Evolutionary conservation across 805 yeast genomes (phyloP).

Genomic region (Nakazawaea ambrosiae): DNA sequence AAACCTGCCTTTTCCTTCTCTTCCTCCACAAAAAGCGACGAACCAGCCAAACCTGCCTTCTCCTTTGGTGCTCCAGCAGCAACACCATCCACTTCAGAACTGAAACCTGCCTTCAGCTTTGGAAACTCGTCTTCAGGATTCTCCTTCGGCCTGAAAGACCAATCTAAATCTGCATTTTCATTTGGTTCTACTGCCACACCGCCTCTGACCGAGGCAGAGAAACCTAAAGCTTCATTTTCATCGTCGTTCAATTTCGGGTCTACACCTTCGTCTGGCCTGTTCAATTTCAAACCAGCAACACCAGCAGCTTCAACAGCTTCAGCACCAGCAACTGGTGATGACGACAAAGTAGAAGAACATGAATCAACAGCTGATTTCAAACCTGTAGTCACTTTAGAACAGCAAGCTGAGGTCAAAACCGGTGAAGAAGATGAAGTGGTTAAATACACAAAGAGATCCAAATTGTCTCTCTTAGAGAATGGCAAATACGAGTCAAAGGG

Average conservation of each 20-base stretch:
- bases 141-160: neutral
- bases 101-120: neutral
- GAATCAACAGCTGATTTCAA: conserved; percentile 42
- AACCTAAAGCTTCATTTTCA: conserved; percentile 11
- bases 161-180: conserved; percentile 18
- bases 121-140: neutral
- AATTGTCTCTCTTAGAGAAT: conserved; percentile 54
- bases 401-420: conserved; percentile 51
- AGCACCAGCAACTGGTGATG: conserved; percentile 13
- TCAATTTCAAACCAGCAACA: conserved; percentile 10
- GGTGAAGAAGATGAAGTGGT: conserved; percentile 83
- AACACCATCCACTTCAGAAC: neutral
- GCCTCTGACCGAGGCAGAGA: conserved; percentile 8
- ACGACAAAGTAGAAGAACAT: conserved; percentile 33
- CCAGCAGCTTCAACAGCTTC: conserved; percentile 1
- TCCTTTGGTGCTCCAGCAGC: conserved; percentile 17
- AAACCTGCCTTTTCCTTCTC: conserved; percentile 21
- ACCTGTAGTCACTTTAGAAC: conserved; percentile 35
- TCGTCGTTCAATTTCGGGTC: conserved; percentile 17
- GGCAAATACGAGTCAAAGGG: conserved; percentile 59
- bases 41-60: conserved; percentile 15
- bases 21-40: neutral
- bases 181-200: conserved; percentile 16
- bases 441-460: conserved; percentile 60
- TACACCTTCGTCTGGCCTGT: conserved; percentile 6